Percentiles rank a stretch among this genome's conserved stretches.
phyloP scores from a whole-genome alignment of 2,329 filamentous ascomycete genomes.

The Botrytis galanthina region DNA sequence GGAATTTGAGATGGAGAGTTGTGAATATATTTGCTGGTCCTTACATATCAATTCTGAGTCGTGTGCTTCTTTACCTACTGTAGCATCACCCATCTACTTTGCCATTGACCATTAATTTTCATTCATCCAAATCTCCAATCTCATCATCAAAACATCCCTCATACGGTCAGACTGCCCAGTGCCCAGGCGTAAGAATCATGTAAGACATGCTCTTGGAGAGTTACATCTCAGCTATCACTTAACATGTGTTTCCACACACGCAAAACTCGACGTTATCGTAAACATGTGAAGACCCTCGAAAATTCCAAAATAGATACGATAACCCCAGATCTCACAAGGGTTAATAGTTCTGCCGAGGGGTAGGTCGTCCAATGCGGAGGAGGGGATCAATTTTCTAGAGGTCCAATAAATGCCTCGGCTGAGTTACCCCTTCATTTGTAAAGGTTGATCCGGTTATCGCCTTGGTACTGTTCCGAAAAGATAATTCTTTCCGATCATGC shows the following conservation, averaged over 20 bases:
- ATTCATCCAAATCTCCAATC: neutral
- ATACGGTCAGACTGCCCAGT: neutral
- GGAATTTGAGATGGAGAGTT: neutral
- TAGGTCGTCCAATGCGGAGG: neutral
- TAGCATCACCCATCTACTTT: neutral
- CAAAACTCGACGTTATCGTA: neutral
- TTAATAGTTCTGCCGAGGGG: neutral
- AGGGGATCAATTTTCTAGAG: neutral
- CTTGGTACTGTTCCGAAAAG: neutral
- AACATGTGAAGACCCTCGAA: slow-evolving; percentile 4
- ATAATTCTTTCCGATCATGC: neutral
- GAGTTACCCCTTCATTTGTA: neutral
- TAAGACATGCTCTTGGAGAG: neutral
- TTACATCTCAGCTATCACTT: neutral
- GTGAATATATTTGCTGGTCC: neutral
- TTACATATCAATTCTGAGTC: neutral
- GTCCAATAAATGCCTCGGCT: slow-evolving; percentile 6
- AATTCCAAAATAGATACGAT: neutral
- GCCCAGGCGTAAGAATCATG: neutral
- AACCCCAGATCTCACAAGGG: neutral
- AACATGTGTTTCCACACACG: neutral
- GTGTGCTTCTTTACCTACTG: neutral
- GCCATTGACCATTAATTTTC: neutral
- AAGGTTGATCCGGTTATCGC: slow-evolving; percentile 4
- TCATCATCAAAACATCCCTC: neutral